Evolutionary conservation across 306 rosid genomes (phyloP), one percentile per base, ranked within the genome.

Genomic region (Ormosia semicastrata): DNA sequence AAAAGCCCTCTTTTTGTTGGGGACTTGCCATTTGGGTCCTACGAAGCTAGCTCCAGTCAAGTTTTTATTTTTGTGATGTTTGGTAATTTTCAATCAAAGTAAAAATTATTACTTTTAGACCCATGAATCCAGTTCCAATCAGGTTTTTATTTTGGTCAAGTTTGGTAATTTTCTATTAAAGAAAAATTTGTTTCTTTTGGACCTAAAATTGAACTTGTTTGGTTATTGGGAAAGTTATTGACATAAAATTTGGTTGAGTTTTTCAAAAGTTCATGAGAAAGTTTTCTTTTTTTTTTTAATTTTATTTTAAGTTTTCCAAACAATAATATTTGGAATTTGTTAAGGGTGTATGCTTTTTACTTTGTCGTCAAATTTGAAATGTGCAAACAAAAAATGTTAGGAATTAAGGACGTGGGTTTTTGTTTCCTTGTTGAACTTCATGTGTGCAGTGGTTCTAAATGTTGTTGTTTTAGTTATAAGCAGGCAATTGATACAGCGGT

Each of bases 401-500:
- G 29, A 68, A 53, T n/a, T 43, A 29, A 64, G 29, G 62, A 36
- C 11, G 54, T 33, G 36, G 41, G 41, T 11, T 17, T 49, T 30
- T 53, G 46, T 83, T 65, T 83, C 54, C 14, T 7, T 15, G 54
- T 40, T 52, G 67, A 57, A 46, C 9, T 24, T 43, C 33, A 11
- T 57, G 56, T 17, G 10, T 24, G 73, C 52, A n/a, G 34, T 85
- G 78, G 71, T 84, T 66, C 58, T 70, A 63, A 66, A 72, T 83
- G 36, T 54, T 79, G 37, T 2, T 41, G 54, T 80, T 81, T 58
- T 63, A 14, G 66, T 54, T 58, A 62, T 87, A 53, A 80, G 72
- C 90, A 95, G 99, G 99, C 96, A 34, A 90, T 95, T 32, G 92
- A 90, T 86, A 78, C 97, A 7, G 97, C 94, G 1, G 94, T 95